These are phyloP conservation scores for Daedaleopsis nitida DNA, from an alignment of 768 basidiomycete species.

Conservation along the genomic window DNA sequence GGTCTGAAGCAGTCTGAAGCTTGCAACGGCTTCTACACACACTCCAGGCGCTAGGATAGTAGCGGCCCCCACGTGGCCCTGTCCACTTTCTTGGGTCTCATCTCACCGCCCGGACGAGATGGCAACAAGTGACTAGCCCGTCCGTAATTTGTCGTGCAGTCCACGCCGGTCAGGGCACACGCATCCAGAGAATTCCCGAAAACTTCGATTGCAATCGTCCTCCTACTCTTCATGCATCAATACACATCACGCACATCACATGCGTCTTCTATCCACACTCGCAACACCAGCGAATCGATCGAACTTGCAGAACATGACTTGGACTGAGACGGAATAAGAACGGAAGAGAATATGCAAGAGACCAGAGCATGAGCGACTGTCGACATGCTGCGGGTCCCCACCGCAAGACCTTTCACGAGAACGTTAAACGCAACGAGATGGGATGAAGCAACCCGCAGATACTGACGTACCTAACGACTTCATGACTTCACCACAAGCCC, in stretches of 20 bases:
- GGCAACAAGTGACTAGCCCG: not conserved
- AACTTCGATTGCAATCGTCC: constrained; percentile 7
- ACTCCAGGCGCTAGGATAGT: constrained; percentile 12
- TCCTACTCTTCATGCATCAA: constrained; percentile 3
- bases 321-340: constrained; percentile 2
- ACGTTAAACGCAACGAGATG: constrained; percentile 3
- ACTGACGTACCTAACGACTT: not conserved
- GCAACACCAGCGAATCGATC: constrained; percentile 1
- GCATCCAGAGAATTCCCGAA: not conserved
- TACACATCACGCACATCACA: constrained; percentile 7
- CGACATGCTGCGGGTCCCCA: not conserved
- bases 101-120: constrained; percentile 10
- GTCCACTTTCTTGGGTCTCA: constrained; percentile 9
- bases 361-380: constrained; percentile 5
- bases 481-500: constrained; percentile 31
- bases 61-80: constrained; percentile 18
- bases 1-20: constrained; percentile 4
- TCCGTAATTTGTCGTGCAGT: not conserved
- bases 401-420: constrained; percentile 4
- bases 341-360: not conserved
- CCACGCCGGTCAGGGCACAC: not conserved
- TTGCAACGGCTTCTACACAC: constrained; percentile 15
- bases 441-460: not conserved
- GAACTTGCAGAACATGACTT: constrained; percentile 5
- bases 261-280: constrained; percentile 5